Percentiles rank a stretch among this genome's conserved stretches.
phyloP scores from a whole-genome alignment of 2,329 filamentous ascomycete species.

The Cladorrhinum sp. region DNA sequence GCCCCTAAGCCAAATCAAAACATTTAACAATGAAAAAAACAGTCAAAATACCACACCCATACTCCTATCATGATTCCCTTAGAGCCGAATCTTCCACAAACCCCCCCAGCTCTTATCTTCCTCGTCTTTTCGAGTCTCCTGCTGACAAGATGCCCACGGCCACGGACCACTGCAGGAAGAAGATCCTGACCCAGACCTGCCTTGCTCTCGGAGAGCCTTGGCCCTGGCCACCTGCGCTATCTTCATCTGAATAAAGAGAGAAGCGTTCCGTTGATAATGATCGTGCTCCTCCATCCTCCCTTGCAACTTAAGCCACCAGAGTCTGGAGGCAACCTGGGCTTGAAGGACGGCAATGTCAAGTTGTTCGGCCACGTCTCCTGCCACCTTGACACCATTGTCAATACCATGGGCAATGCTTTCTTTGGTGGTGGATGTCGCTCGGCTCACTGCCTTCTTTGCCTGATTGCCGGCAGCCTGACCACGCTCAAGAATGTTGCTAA shows the following conservation, averaged over 20 bases:
- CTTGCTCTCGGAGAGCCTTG: slow-evolving; percentile 3
- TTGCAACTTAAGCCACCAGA: slow-evolving; percentile 55
- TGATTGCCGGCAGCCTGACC: slow-evolving; percentile 26
- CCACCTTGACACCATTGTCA: slow-evolving; percentile 29
- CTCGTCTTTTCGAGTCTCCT: background rate
- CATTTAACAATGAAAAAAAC: slow-evolving; percentile 7
- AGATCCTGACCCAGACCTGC: background rate
- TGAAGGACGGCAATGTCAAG: slow-evolving; percentile 46
- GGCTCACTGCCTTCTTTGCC: slow-evolving; percentile 26
- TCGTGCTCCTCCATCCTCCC: slow-evolving; percentile 45
- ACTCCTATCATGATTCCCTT: slow-evolving; percentile 6
- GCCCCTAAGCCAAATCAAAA: slow-evolving; percentile 3
- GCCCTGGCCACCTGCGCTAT: slow-evolving; percentile 12
- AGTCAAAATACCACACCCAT: slow-evolving; percentile 4
- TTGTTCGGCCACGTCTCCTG: slow-evolving; percentile 39
- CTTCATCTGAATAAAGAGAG: slow-evolving; percentile 33
- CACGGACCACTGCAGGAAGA: slow-evolving; percentile 6
- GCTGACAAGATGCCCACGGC: background rate
- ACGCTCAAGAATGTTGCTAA: slow-evolving; percentile 31
- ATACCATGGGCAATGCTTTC: slow-evolving; percentile 29
- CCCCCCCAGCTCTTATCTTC: slow-evolving; percentile 5
- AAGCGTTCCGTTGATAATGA: slow-evolving; percentile 48
- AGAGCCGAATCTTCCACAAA: slow-evolving; percentile 19
- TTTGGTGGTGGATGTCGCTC: slow-evolving; percentile 32
- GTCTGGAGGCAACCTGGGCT: slow-evolving; percentile 54